Conservation (phyloP, 2,329 filamentous ascomycete genomes). For the Chrysoporthe austroafricana region DNA sequence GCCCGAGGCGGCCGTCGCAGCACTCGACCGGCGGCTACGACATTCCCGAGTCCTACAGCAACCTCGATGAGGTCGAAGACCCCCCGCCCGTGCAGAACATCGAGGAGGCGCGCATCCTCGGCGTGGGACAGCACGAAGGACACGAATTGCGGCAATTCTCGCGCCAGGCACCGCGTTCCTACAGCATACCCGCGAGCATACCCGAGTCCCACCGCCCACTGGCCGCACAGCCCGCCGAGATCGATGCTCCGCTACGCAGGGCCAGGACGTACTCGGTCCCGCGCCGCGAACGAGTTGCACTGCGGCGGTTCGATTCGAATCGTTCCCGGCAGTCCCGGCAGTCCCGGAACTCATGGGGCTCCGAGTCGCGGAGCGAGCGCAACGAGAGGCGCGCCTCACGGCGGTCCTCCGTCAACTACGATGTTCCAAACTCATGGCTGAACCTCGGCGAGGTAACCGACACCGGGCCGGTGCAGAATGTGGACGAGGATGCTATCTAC, state of each 20-base stretch:
- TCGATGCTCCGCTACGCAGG: background rate
- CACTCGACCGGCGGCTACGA: constrained; percentile 31
- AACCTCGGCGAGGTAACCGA: constrained; percentile 33
- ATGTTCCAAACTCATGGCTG: constrained; percentile 33
- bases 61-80: constrained; percentile 32
- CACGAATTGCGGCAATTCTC: background rate
- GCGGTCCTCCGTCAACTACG: constrained; percentile 30
- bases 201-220: background rate
- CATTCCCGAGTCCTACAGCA: constrained; percentile 32
- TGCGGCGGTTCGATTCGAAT: constrained; percentile 1
- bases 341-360: background rate
- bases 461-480: constrained; percentile 35
- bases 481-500: constrained; percentile 39
- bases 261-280: background rate
- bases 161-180: background rate
- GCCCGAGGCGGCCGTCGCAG: constrained; percentile 1
- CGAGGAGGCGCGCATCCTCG: constrained; percentile 30
- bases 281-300: background rate
- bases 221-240: background rate
- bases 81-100: constrained; percentile 35
- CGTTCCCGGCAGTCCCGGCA: constrained; percentile 1
- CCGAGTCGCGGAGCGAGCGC: background rate
- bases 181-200: constrained; percentile 2
- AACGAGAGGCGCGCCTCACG: constrained; percentile 11
- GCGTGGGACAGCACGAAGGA: background rate